Conservation (phyloP, 768 basidiomycete species). For the Leccinum sublutescens region DNA sequence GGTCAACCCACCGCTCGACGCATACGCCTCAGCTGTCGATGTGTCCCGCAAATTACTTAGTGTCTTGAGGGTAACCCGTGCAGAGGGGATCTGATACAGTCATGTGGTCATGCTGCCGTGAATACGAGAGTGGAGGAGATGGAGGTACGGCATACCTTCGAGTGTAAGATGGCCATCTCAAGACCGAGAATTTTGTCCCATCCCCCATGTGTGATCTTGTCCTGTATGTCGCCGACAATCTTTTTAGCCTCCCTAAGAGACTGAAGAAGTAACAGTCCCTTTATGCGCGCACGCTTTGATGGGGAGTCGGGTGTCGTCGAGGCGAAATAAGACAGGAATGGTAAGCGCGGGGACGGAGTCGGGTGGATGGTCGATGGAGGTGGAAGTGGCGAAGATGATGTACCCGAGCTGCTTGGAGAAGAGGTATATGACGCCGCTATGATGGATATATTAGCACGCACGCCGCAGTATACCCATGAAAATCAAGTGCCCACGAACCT, state of each 20-base stretch:
- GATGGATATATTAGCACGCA: background rate
- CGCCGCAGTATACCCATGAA: background rate
- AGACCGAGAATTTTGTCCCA: constrained; percentile 56
- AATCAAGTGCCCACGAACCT: constrained; percentile 36
- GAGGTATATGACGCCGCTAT: constrained; percentile 56
- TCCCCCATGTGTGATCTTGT: constrained; percentile 13
- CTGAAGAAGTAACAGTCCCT: constrained; percentile 76
- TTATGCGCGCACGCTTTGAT: constrained; percentile 70
- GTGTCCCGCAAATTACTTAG: constrained; percentile 72
- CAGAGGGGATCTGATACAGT: constrained; percentile 7
- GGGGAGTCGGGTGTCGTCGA: constrained; percentile 81
- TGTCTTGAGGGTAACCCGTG: constrained; percentile 51
- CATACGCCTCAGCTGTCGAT: constrained; percentile 82
- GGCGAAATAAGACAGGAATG: constrained; percentile 65
- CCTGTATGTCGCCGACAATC: constrained; percentile 19
- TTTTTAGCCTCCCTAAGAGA: constrained; percentile 19
- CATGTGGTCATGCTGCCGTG: background rate
- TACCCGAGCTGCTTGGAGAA: constrained; percentile 12
- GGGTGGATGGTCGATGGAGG: constrained; percentile 1
- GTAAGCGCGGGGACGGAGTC: constrained; percentile 4
- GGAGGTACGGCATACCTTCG: constrained; percentile 51
- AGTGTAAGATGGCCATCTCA: constrained; percentile 78
- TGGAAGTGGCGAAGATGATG: constrained; percentile 5
- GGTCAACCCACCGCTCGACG: constrained; percentile 67
- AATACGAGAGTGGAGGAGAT: background rate